These are phyloP conservation scores for Kodamaea hsintzibuensis DNA, from an alignment of 805 yeast species.

Conservation along the genomic window DNA sequence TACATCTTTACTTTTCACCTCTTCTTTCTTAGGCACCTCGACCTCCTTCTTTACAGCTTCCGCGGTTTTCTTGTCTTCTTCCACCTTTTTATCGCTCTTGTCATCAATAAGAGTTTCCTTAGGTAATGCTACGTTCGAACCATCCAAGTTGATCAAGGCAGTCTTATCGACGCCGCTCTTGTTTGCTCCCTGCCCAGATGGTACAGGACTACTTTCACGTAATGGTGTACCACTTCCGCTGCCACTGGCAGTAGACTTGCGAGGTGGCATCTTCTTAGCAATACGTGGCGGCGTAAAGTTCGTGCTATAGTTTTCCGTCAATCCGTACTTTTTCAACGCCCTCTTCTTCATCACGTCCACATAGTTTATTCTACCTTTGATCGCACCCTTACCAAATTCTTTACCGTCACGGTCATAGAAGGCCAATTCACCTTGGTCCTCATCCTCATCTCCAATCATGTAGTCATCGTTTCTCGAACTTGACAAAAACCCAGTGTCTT, in stretches of 20 bases:
- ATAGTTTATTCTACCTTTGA: slow-evolving; percentile 32
- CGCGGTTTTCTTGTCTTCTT: neutral
- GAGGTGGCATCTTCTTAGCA: slow-evolving; percentile 10
- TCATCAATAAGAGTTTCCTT: slow-evolving; percentile 45
- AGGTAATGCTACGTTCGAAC: slow-evolving; percentile 32
- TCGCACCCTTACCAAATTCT: slow-evolving; percentile 32
- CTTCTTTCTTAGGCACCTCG: slow-evolving; percentile 6
- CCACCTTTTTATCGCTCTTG: slow-evolving; percentile 6
- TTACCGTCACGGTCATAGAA: slow-evolving; percentile 38
- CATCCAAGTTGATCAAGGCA: slow-evolving; percentile 26
- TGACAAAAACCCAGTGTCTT: slow-evolving; percentile 40
- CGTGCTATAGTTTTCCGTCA: slow-evolving; percentile 38
- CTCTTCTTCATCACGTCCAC: slow-evolving; percentile 44
- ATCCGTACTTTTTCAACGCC: slow-evolving; percentile 41
- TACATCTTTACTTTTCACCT: slow-evolving; percentile 9
- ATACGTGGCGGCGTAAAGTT: slow-evolving; percentile 37
- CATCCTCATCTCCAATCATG: slow-evolving; percentile 47
- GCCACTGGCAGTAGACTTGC: slow-evolving; percentile 1
- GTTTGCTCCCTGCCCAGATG: neutral
- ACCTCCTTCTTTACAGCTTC: slow-evolving; percentile 2
- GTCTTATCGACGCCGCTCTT: slow-evolving; percentile 1
- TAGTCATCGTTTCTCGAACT: slow-evolving; percentile 40
- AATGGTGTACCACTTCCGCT: slow-evolving; percentile 14
- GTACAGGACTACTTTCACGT: slow-evolving; percentile 14
- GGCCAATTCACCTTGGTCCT: slow-evolving; percentile 43